Evolutionary conservation across 1,284 basidiomycete genomes (phyloP).

Genomic region (Stereum hirsutum): DNA sequence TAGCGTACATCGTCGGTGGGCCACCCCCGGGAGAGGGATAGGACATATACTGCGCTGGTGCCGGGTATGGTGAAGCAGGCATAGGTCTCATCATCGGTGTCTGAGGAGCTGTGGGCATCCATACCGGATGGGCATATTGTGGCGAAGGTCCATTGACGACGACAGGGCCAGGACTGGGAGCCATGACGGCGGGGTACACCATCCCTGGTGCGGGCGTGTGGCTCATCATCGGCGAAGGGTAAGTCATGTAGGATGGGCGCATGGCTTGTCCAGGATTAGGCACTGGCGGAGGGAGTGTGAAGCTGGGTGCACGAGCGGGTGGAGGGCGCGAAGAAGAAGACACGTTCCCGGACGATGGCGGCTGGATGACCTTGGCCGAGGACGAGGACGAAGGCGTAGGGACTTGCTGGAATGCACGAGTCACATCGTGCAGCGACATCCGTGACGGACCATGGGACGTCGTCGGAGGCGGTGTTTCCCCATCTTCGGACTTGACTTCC

Average conservation of each 20-base stretch:
- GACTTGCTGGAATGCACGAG: constrained; percentile 76
- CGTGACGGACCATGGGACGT: constrained; percentile 47
- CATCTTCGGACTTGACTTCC: constrained; percentile 76
- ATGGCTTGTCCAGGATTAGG: constrained; percentile 26
- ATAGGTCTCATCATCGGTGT: constrained; percentile 48
- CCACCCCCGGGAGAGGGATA: constrained; percentile 47
- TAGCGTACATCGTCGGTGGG: constrained; percentile 38
- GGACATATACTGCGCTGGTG: constrained; percentile 49
- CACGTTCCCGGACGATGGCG: no score
- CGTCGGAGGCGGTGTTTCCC: constrained; percentile 66
- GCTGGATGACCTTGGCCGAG: constrained; percentile 30
- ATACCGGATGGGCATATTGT: constrained; percentile 52
- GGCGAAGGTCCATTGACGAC: constrained; percentile 49
- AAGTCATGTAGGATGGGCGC: constrained; percentile 46
- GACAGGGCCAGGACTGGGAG: constrained; percentile 51
- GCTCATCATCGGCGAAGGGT: constrained; percentile 59
- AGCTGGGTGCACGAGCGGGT: constrained; percentile 21
- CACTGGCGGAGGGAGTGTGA: constrained; percentile 28
- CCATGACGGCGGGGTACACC: constrained; percentile 51
- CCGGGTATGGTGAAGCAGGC: constrained; percentile 55
- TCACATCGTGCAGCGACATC: constrained; percentile 73
- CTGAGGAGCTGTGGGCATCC: constrained; percentile 52
- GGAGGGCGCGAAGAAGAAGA: constrained; percentile 14
- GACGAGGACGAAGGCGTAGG: constrained; percentile 39
- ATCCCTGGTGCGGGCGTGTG: constrained; percentile 55